These are phyloP conservation scores for Somion occarium DNA, from an alignment of 1,284 basidiomycete species.

Conservation along the genomic window DNA sequence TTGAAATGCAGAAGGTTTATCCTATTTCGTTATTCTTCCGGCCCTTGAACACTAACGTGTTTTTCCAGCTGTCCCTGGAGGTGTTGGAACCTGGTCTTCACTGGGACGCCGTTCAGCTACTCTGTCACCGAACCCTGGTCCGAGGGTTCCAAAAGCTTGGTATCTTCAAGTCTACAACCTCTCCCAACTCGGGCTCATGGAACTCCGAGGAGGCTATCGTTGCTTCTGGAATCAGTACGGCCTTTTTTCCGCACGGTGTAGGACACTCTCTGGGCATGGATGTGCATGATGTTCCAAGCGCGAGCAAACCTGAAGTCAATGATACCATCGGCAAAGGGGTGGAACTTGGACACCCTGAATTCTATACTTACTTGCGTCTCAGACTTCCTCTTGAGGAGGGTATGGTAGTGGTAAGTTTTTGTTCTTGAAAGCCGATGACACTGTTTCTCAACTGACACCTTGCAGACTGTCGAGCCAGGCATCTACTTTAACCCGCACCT, in stretches of 20 bases:
- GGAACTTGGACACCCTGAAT: constrained; percentile 49
- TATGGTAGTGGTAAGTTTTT: constrained; percentile 76
- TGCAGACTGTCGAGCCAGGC: constrained; percentile 82
- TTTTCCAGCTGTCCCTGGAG: constrained; percentile 61
- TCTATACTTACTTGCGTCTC: constrained; percentile 78
- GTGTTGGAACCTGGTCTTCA: constrained; percentile 65
- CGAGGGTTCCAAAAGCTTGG: constrained; percentile 79
- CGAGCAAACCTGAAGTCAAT: constrained; percentile 60
- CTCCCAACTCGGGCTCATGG: constrained; percentile 44
- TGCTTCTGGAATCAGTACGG: constrained; percentile 68
- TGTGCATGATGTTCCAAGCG: constrained; percentile 80
- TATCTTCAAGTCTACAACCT: constrained; percentile 65
- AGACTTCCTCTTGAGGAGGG: constrained; percentile 63
- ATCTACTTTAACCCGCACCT: constrained; percentile 83
- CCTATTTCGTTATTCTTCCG: not conserved
- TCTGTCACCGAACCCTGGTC: constrained; percentile 76
- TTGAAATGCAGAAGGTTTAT: constrained; percentile 82
- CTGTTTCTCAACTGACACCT: not conserved
- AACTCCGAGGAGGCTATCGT: constrained; percentile 67
- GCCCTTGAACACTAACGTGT: not conserved
- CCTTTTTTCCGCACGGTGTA: constrained; percentile 91
- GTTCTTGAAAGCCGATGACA: not conserved
- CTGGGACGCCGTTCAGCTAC: constrained; percentile 82
- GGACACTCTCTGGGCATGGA: constrained; percentile 88
- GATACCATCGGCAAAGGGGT: constrained; percentile 39